phyloP scores from a whole-genome alignment of 495 filamentous ascomycete genomes.

The Monascus purpureus region DNA sequence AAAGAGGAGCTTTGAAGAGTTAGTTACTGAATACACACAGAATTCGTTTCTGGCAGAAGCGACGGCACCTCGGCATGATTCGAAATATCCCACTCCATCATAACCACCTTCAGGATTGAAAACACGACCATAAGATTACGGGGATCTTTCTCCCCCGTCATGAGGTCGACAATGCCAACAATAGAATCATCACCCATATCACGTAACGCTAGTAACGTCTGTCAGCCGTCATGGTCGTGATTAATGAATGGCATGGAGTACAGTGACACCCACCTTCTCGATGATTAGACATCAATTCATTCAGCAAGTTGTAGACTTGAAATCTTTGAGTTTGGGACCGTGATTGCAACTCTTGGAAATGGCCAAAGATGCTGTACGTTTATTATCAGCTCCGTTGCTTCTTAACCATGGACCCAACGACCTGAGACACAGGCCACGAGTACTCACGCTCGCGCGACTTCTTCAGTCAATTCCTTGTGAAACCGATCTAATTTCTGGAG shows the following conservation, averaged over 20 bases:
- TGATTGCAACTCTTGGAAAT: conserved; percentile 44
- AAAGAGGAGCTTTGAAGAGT: conserved; percentile 48
- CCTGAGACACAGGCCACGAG: conserved; percentile 2
- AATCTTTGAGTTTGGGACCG: conserved; percentile 49
- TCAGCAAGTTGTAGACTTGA: conserved; percentile 48
- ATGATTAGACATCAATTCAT: conserved; percentile 50
- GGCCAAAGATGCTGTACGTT: conserved; percentile 27
- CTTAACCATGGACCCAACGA: neutral
- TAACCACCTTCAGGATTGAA: conserved; percentile 54
- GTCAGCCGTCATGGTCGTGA: conserved; percentile 6
- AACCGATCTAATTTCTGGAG: conserved; percentile 35
- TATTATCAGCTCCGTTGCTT: neutral
- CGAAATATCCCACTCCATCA: conserved; percentile 60
- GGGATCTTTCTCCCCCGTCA: conserved; percentile 66
- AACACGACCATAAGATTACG: conserved; percentile 69
- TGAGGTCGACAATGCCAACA: conserved; percentile 48
- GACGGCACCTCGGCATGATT: conserved; percentile 42
- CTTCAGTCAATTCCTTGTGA: conserved; percentile 31
- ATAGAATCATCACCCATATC: conserved; percentile 45
- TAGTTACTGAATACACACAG: no score
- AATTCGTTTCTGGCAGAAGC: no score
- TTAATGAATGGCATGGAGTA: neutral
- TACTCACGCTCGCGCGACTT: conserved; percentile 37
- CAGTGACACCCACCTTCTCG: conserved; percentile 37
- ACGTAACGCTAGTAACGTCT: conserved; percentile 30